Percentiles rank a stretch among this genome's conserved stretches.
Evolutionary conservation across 129 eudicot genomes (phyloP).

Genomic region (Saussurea involucrata): DNA sequence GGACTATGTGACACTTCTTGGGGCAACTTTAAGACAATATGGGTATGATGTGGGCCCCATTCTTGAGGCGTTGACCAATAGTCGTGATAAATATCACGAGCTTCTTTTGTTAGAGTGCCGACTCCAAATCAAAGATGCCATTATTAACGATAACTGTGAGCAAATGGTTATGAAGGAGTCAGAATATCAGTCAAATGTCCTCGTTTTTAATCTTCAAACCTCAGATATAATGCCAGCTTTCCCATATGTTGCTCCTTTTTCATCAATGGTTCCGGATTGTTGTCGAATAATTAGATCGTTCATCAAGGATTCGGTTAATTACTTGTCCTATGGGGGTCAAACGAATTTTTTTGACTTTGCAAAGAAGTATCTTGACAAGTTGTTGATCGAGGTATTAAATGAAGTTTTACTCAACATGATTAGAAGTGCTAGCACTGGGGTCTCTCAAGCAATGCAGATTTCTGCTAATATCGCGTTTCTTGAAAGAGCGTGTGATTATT

Average conservation of each 20-base stretch:
- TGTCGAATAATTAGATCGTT: constrained; percentile 77
- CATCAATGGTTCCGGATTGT: constrained; percentile 85
- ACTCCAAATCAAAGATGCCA: constrained; percentile 50
- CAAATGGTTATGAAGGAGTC: constrained; percentile 90
- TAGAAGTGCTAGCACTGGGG: constrained; percentile 48
- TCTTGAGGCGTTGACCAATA: constrained; percentile 55
- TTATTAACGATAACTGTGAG: constrained; percentile 56
- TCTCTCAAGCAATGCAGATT: constrained; percentile 89
- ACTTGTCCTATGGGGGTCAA: constrained; percentile 75
- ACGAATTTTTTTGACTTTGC: constrained; percentile 71
- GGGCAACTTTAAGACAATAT: constrained; percentile 70
- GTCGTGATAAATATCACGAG: constrained; percentile 75
- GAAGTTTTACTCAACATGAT: constrained; percentile 53
- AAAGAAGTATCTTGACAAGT: constrained; percentile 68
- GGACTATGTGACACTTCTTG: constrained; percentile 88
- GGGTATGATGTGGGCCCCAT: constrained; percentile 79
- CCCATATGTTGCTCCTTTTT: constrained; percentile 91
- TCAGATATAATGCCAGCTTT: constrained; percentile 91
- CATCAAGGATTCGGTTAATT: constrained; percentile 74
- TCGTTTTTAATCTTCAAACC: constrained; percentile 65
- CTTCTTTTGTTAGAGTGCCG: constrained; percentile 74
- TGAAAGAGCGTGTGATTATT: constrained; percentile 84
- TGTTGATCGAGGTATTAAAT: constrained; percentile 70
- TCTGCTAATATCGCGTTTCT: constrained; percentile 70
- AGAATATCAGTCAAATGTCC: constrained; percentile 76